Percentiles rank a stretch among this genome's conserved stretches.
phyloP scores from a whole-genome alignment of 352 stramenopile species.

The Phytophthora brassicae region DNA sequence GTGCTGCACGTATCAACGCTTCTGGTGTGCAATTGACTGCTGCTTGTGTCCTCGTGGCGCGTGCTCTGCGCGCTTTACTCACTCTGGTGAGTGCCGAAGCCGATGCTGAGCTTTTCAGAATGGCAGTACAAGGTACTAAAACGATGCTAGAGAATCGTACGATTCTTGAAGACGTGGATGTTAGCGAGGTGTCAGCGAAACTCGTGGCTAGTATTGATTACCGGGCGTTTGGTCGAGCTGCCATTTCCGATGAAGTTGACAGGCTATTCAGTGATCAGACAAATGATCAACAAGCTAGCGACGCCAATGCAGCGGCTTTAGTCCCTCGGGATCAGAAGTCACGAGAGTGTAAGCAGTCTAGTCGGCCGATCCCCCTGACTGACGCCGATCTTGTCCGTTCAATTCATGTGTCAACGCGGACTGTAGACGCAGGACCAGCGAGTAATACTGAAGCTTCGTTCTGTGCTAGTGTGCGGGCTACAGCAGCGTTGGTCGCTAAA shows the following conservation, averaged over 20 bases:
- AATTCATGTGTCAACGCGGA: constrained; percentile 32
- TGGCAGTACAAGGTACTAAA: constrained; percentile 72
- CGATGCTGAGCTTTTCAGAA: constrained; percentile 64
- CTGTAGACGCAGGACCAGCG: constrained; percentile 1
- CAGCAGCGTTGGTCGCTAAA: constrained; percentile 53
- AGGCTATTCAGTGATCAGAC: constrained; percentile 28
- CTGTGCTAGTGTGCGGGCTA: constrained; percentile 26
- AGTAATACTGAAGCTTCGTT: constrained; percentile 21
- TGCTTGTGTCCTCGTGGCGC: constrained; percentile 60
- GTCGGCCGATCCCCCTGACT: constrained; percentile 20
- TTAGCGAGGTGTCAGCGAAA: constrained; percentile 81
- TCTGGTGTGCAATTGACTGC: constrained; percentile 32
- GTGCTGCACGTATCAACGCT: constrained; percentile 36
- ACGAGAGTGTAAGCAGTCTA: constrained; percentile 7
- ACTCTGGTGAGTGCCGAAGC: constrained; percentile 79
- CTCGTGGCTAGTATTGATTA: constrained; percentile 84
- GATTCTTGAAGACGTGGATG: constrained; percentile 80
- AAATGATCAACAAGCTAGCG: constrained; percentile 4
- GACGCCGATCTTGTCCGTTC: constrained; percentile 35
- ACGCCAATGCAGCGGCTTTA: constrained; percentile 5
- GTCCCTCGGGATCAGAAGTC: constrained; percentile 16
- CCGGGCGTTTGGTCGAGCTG: constrained; percentile 74
- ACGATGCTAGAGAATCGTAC: constrained; percentile 81
- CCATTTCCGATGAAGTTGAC: constrained; percentile 62
- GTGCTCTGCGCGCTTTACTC: constrained; percentile 62